Base-by-base conservation (phyloP, 1,284 basidiomycete genomes). In the Ceratobasidium sp. region DNA sequence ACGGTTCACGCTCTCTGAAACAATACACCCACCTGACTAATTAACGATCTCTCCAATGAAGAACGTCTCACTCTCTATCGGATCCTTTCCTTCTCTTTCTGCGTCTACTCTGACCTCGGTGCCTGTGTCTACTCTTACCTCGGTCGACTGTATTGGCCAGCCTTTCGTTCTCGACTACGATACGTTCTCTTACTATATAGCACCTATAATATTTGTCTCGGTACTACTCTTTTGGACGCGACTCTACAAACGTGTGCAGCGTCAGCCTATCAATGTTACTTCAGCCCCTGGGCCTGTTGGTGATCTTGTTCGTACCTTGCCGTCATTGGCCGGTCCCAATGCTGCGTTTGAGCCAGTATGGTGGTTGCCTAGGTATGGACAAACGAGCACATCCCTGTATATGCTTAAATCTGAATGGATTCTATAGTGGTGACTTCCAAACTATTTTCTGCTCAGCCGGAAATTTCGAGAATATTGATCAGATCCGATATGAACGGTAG, bases 391-490 rank as follows among this genome's bases (percentile, higher is more conserved):
- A 33, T 35, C 23, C 23, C 17, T 45, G 20, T 28, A 37, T 28
- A 17, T 45, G 39, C 51, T 49, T 61, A 31, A n/a, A 37, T 51
- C 23, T 26, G 35, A 75, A 33, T 6, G 11, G 23, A 53, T 47
- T 51, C 33, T 15, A 56, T 61, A 85, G 83, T 66, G 85, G 85
- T 11, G 84, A 86, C 77, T 77, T 85, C 4, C 85, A 87, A 77
- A 87, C 86, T 0, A 81, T 84, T 35, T 86, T 82, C 78, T 83
- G 82, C 31, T 84, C 84, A 26, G 75, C 83, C 3, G 86, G 84
- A 10, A 81, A 86, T 80, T 86, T 86, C 67, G 81, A 81, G 8
- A 83, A 83, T 26, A 80, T 86, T 6, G 85, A 86, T 69, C 80
- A 81, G n/a, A 84, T 87, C 51, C 79, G 82, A 68, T 87, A 86